Evolutionary conservation across 1,284 basidiomycete genomes (phyloP), one percentile per base, ranked within the genome.

Genomic region (Taiwanofungus camphoratus): DNA sequence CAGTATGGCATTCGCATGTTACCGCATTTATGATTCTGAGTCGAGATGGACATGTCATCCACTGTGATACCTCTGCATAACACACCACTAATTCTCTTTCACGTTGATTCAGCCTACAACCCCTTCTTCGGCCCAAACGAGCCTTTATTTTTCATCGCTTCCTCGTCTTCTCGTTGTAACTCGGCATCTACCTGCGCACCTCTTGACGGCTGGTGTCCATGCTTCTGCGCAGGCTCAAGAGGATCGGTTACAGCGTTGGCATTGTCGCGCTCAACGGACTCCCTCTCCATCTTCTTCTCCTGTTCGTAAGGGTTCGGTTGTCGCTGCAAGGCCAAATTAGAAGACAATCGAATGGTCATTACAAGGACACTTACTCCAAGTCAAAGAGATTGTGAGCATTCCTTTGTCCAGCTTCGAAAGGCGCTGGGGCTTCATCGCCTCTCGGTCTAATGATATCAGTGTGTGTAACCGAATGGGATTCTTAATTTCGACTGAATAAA

Each of bases 111-210:
- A n/a, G n/a, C n/a, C n/a, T n/a, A n/a, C n/a, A n/a, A n/a, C n/a
- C n/a, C n/a, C n/a, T n/a, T n/a, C n/a, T n/a, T n/a, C n/a, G n/a
- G n/a, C n/a, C n/a, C n/a, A n/a, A n/a, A n/a, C n/a, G n/a, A 39
- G 3, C 51, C 56, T 44, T 54, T 57, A 47, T 50, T 51, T 37
- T 21, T 39, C 35, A 53, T 13, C 23, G n/a, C 31, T 43, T 52
- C 56, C 41, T 55, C 56, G 27, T 57, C 56, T 38, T 56, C 54
- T 26, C 36, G 32, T 42, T 55, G 52, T n/a, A 57, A 20, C 29
- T 56, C 52, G 0, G 56, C 56, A 23, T 57, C 56, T n/a, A 57
- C 38, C 37, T 57, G 44, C 12, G 56, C 56, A 4, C 56, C 56
- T 8, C 56, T 42, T 16, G 56, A 57, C 1, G 56, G 52, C 43